Conservation (phyloP, 2,329 filamentous ascomycete species). For the Grosmannia huntii region DNA sequence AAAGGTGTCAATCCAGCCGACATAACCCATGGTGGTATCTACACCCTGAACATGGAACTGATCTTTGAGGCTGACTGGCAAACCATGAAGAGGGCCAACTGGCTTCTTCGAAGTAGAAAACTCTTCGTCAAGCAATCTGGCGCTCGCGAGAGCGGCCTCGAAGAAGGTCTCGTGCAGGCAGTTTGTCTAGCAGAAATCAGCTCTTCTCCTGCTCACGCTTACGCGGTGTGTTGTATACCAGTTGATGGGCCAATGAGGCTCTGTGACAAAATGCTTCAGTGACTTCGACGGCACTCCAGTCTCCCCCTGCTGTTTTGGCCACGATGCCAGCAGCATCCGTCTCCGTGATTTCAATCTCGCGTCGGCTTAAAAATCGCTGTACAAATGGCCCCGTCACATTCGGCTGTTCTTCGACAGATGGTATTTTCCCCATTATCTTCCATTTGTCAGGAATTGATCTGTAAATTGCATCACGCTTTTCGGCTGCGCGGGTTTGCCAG, state of each 20-base stretch:
- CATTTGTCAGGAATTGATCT: background rate
- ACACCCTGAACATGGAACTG: slow-evolving; percentile 31
- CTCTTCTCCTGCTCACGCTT: too few relatives aligned
- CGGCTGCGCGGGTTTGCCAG: background rate
- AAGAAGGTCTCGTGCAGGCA: slow-evolving; percentile 31
- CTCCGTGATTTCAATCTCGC: slow-evolving; percentile 7
- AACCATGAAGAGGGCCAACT: slow-evolving; percentile 24
- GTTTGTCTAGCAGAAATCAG: slow-evolving; percentile 22
- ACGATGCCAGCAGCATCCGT: slow-evolving; percentile 1
- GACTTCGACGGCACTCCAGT: slow-evolving; percentile 4
- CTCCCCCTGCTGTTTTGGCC: slow-evolving; percentile 1
- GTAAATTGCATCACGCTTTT: background rate
- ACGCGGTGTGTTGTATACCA: background rate
- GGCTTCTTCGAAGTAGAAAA: slow-evolving; percentile 17
- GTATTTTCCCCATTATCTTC: background rate
- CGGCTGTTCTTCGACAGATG: background rate
- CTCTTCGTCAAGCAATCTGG: slow-evolving; percentile 20
- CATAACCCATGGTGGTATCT: slow-evolving; percentile 20
- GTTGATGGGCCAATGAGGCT: slow-evolving; percentile 9
- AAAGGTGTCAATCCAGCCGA: slow-evolving; percentile 6
- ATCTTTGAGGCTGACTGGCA: slow-evolving; percentile 38
- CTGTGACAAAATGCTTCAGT: slow-evolving; percentile 9
- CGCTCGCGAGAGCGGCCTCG: slow-evolving; percentile 18
- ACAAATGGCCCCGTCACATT: slow-evolving; percentile 7
- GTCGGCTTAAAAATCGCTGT: slow-evolving; percentile 2